These are phyloP conservation scores for Oryza meridionalis DNA, from an alignment of 176 grass and related monocot species.

Conservation along the genomic window DNA sequence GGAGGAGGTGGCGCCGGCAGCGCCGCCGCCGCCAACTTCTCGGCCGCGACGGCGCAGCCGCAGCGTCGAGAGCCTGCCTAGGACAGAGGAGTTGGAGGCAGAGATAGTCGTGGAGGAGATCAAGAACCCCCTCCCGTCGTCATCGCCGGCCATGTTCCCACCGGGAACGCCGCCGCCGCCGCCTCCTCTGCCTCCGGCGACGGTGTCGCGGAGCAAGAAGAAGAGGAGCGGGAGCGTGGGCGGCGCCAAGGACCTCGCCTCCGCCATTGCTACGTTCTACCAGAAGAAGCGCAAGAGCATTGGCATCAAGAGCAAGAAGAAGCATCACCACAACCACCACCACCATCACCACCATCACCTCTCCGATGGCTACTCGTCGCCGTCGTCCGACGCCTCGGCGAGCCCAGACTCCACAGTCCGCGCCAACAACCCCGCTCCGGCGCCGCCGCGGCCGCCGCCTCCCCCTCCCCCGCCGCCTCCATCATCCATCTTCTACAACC, in stretches of 20 bases:
- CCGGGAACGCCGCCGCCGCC: conserved; percentile 55
- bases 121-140: conserved; percentile 10
- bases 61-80: conserved; percentile 54
- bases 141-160: conserved; percentile 37
- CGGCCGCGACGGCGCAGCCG: conserved; percentile 27
- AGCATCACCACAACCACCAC: conserved; percentile 48
- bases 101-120: conserved; percentile 45
- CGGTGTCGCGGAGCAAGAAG: conserved; percentile 61
- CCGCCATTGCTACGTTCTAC: conserved; percentile 84
- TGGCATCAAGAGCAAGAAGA: conserved; percentile 60
- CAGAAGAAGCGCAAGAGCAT: conserved; percentile 84
- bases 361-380: conserved; percentile 57
- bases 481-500: conserved; percentile 69
- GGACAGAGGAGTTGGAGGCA: conserved; percentile 42
- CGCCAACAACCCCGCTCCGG: conserved; percentile 1
- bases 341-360: conserved; percentile 45
- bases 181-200: conserved; percentile 30
- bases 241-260: conserved; percentile 85
- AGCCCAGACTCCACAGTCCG: conserved; percentile 34
- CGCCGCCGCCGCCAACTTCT: not conserved
- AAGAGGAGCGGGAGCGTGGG: conserved; percentile 76
- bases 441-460: conserved; percentile 35
- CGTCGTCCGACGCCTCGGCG: conserved; percentile 36
- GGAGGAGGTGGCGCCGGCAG: not conserved
- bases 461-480: conserved; percentile 60